These are phyloP conservation scores for Musa troglodytarum DNA, from an alignment of 176 grass and related monocot species.

Conservation along the genomic window DNA sequence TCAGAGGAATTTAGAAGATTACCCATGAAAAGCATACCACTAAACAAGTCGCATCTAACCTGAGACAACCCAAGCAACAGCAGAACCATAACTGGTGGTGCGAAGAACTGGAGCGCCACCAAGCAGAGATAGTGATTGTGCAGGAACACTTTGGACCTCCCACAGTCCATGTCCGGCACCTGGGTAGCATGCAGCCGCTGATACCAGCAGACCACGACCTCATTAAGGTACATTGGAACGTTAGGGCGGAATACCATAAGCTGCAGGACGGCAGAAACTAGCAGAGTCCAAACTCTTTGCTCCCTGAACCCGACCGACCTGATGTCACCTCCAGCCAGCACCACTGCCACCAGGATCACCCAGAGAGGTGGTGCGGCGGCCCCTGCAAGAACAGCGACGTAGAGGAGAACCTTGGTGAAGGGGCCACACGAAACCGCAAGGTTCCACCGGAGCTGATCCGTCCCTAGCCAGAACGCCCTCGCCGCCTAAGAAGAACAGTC, in stretches of 20 bases:
- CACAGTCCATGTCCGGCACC: slow-evolving; percentile 61
- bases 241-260: slow-evolving; percentile 50
- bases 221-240: slow-evolving; percentile 93
- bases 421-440: slow-evolving; percentile 51
- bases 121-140: slow-evolving; percentile 75
- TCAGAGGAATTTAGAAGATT: slow-evolving; percentile 48
- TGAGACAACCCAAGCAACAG: slow-evolving; percentile 54
- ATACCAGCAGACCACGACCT: slow-evolving; percentile 85
- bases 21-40: slow-evolving; percentile 27
- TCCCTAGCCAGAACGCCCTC: slow-evolving; percentile 80
- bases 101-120: slow-evolving; percentile 52
- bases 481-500: slow-evolving; percentile 46
- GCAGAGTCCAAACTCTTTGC: slow-evolving; percentile 26
- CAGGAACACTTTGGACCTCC: slow-evolving; percentile 82
- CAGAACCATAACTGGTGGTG: slow-evolving; percentile 45
- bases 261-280: slow-evolving; percentile 32
- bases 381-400: slow-evolving; percentile 40
- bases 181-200: slow-evolving; percentile 62
- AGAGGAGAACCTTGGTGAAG: slow-evolving; percentile 34
- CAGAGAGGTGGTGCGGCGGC: slow-evolving; percentile 33
- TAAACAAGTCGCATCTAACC: slow-evolving; percentile 53
- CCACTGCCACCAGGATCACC: slow-evolving; percentile 18
- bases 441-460: slow-evolving; percentile 54
- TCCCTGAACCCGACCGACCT: not conserved
- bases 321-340: slow-evolving; percentile 1